Conservation (phyloP, 495 filamentous ascomycete genomes). For the Astrothelium subdiscretum region DNA sequence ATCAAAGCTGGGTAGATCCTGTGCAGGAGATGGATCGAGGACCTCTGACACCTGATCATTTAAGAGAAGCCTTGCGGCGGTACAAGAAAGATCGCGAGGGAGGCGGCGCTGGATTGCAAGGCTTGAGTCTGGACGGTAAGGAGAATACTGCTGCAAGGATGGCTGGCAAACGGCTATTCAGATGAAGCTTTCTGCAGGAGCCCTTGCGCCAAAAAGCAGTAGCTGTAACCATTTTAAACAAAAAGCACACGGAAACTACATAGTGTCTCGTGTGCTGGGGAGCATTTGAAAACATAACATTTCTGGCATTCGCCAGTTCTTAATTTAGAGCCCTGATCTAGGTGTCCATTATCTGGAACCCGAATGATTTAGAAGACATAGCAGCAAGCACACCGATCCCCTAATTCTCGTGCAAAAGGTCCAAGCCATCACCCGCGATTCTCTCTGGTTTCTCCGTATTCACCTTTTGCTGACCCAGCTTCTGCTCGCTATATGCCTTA, state of each 20-base stretch:
- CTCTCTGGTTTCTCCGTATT: conserved; percentile 43
- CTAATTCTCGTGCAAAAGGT: conserved; percentile 45
- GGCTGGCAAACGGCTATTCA: conserved; percentile 30
- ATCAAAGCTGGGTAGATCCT: background rate
- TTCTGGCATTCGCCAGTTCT: background rate
- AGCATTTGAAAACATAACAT: background rate
- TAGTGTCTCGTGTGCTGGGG: background rate
- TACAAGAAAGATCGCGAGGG: conserved; percentile 53
- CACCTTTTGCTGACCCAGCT: conserved; percentile 54
- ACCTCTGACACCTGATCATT: conserved; percentile 68
- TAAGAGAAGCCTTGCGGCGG: conserved; percentile 66
- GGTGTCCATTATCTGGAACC: background rate
- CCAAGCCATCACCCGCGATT: conserved; percentile 38
- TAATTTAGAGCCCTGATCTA: background rate
- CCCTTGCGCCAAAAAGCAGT: background rate
- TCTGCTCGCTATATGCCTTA: conserved; percentile 69
- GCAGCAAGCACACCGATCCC: background rate
- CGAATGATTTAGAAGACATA: background rate
- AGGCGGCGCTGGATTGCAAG: conserved; percentile 62
- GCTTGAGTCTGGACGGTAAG: conserved; percentile 49
- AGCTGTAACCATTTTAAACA: background rate
- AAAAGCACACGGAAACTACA: background rate
- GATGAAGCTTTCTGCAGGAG: conserved; percentile 13
- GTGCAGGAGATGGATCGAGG: conserved; percentile 38
- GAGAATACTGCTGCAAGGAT: conserved; percentile 24